These are phyloP conservation scores for Stramenopiles sp. DNA, from an alignment of 352 stramenopile species.

Conservation along the genomic window DNA sequence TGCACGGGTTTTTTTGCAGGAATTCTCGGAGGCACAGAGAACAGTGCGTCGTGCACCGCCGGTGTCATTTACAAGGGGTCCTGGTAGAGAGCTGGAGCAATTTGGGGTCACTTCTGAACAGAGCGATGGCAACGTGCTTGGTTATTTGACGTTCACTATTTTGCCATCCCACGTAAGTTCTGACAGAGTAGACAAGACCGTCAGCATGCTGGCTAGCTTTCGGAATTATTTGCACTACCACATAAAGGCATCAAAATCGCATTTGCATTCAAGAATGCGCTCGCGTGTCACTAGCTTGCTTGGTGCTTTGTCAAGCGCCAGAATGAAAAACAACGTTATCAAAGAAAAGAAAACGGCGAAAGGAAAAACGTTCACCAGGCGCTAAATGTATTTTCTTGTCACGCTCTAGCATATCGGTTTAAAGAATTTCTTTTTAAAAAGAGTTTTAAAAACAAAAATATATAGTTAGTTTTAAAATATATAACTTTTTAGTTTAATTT, in stretches of 20 bases:
- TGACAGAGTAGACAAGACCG: conserved; percentile 61
- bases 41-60: conserved; percentile 79
- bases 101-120: conserved; percentile 38
- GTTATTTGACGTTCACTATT: conserved; percentile 52
- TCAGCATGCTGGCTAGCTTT: conserved; percentile 59
- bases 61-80: conserved; percentile 62
- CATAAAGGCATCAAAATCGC: conserved; percentile 84
- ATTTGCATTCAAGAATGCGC: conserved; percentile 82
- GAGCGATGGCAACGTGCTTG: conserved; percentile 46
- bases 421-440: no score
- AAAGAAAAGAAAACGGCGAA: no score
- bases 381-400: no score
- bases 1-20: conserved; percentile 66
- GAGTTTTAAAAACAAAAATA: no score
- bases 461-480: no score
- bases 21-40: conserved; percentile 69
- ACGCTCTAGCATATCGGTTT: no score
- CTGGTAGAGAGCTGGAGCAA: conserved; percentile 53
- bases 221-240: conserved; percentile 85
- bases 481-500: no score
- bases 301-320: no score
- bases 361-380: no score
- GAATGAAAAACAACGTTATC: no score
- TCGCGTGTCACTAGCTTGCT: no score
- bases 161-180: conserved; percentile 31